Base-by-base conservation (phyloP, 1,139 yeast species). In the Blastobotrys raffinosifermentans region DNA sequence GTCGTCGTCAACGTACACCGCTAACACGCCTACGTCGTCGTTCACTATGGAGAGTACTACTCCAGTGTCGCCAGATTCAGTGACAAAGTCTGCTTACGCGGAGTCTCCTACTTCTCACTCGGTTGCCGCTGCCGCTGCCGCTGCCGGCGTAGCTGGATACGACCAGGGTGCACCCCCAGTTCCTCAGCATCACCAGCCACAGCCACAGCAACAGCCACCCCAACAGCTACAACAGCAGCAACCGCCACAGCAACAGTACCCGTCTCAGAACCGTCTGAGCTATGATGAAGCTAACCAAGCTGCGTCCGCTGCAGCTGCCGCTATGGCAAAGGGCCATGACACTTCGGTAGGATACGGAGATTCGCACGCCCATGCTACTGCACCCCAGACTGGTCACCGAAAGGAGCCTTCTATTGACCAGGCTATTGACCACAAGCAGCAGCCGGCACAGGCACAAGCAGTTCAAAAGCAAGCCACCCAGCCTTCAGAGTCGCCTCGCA, bases 91-190 rank as follows among this genome's bases (percentile, higher is more conserved):
- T 18, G 41, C 49, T 9, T 48, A 49, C 26, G 37, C 50, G 2
- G 19, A 37, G 14, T 35, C 52, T 1, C 45, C 50, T 4, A 49
- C 60, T 3, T 41, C 60, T 2, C 40, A 55, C 1, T 52, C 59
- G 1, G 48, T 52, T 4, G 53, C 50, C 3, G 35, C 46, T 23
- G 38, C 44, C 4, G 41, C 47, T 16, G 39, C 35, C 4, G 23
- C 34, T 29, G 29, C 36, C n/a, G 17, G 21, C 2, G 36, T 35
- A 2, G 29, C 34, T 25, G 18, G 47, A 19, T 18, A 26, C 23
- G 32, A 40, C 25, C 38, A 37, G n/a, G 37, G 36, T 26, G 26
- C 13, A 26, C 42, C 11, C 38, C 25, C 21, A 23, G 19, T 25
- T 26, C 40, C 32, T 31, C 47, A 31, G 34, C 44, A 35, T 25